Conservation (phyloP, 768 basidiomycete genomes). For the Pisolithus orientalis region DNA sequence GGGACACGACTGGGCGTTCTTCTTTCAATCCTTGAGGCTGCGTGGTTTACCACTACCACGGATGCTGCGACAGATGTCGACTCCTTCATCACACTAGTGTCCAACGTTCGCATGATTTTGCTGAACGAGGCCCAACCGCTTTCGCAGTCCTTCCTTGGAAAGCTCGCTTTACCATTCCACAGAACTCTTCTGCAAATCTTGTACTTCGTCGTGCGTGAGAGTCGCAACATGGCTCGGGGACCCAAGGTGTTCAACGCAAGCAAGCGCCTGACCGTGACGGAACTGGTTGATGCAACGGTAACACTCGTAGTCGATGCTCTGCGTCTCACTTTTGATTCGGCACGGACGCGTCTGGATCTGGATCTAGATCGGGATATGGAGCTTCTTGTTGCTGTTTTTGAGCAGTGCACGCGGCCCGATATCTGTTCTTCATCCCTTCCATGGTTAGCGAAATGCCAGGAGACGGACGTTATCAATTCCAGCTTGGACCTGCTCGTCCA, state of each 20-base stretch:
- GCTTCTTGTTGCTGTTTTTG: conserved; percentile 74
- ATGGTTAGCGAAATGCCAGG: conserved; percentile 80
- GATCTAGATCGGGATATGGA: conserved; percentile 80
- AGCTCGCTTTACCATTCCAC: conserved; percentile 66
- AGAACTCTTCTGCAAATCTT: conserved; percentile 71
- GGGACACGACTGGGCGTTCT: conserved; percentile 67
- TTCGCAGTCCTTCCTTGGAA: conserved; percentile 62
- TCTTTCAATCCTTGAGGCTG: conserved; percentile 70
- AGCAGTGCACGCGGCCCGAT: conserved; percentile 67
- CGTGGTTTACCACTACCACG: conserved; percentile 59
- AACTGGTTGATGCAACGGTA: conserved; percentile 56
- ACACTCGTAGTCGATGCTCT: conserved; percentile 64
- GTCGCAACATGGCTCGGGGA: conserved; percentile 42
- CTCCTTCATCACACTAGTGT: conserved; percentile 56
- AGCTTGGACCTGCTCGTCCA: conserved; percentile 70
- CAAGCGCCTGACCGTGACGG: conserved; percentile 52
- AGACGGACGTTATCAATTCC: conserved; percentile 68
- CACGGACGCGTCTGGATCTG: conserved; percentile 46
- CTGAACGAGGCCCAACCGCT: conserved; percentile 72
- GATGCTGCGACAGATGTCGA: conserved; percentile 50
- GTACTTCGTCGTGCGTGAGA: conserved; percentile 69
- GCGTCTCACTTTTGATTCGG: conserved; percentile 59
- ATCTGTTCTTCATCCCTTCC: conserved; percentile 60
- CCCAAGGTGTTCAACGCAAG: conserved; percentile 51
- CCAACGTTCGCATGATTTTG: conserved; percentile 58